Base-by-base conservation (phyloP, 1,139 yeast species). In the Saccharomyces uvarum region DNA sequence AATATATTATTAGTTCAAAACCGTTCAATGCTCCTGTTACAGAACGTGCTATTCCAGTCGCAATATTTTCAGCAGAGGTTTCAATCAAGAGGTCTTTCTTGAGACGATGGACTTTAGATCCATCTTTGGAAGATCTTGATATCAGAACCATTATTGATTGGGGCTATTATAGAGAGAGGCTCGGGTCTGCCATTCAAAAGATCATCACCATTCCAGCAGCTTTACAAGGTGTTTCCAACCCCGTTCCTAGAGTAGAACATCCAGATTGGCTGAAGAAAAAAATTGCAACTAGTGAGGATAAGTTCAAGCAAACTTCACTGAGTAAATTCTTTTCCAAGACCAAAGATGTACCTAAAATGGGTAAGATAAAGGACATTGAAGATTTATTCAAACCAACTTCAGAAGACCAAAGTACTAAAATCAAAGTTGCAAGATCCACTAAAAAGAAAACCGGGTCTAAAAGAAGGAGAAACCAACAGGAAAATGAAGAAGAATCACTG, bases 181-280 rank as follows among this genome's bases (percentile, higher is more conserved):
- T 95, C 48, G 95, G 95, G 0, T 89, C 97, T 2, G 96, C 91
- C 11, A 84, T 95, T 47, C 97, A 91, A 70, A 95, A 95, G 70
- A 89, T 95, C 64, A 89, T 95, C 60, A 87, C 97, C 0, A 93
- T 95, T 63, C 99, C 99, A 2, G 99, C 99, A 7, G 99, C 98
- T 6, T 75, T 91, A 56, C 99, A 95, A 73, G 82, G 83, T 54
- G 82, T 93, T 13, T 73, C 77, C n/a, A 95, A 95, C 65, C 99
- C 99, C 0, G 98, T 95, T 50, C 97, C 98, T 2, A 77, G 98
- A 61, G 91, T 95, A 9, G 81, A 82, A 6, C 98, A 93, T 66
- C 99, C 99, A 0, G 96, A 87, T 41, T 95, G 99, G 99, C 77
- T 95, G 53, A 80, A 78, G 59, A 83, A 78, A 63, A 79, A 79